A percentile compares a stretch with the other conserved stretches of the same genome.
Conservation (phyloP, 2,329 filamentous ascomycete species). For the Zymoseptoria brevis region DNA sequence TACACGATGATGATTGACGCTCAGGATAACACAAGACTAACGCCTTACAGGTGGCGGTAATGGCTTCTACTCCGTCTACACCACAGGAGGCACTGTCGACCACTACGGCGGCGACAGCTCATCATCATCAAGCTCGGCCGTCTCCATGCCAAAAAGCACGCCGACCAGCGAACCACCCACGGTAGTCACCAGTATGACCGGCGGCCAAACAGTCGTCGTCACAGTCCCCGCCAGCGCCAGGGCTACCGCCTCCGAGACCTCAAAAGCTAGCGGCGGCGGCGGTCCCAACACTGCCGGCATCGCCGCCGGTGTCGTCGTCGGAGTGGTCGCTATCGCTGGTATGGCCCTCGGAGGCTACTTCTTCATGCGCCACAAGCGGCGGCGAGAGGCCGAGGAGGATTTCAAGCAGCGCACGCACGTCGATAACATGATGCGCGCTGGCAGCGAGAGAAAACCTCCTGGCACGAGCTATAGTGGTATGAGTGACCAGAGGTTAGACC, state of each 20-base stretch:
- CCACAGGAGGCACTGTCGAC: conserved; percentile 38
- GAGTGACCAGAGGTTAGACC: conserved; percentile 81
- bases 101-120: conserved; percentile 23
- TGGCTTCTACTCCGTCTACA: conserved; percentile 44
- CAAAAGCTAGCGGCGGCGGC: conserved; percentile 28
- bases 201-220: conserved; percentile 30
- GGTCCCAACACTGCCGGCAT: conserved; percentile 69
- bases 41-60: conserved; percentile 48
- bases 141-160: conserved; percentile 10
- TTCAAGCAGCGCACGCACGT: conserved; percentile 74
- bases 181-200: conserved; percentile 26
- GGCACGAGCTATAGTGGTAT: conserved; percentile 60
- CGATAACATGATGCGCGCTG: conserved; percentile 60
- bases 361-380: conserved; percentile 66
- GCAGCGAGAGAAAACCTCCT: conserved; percentile 44
- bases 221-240: conserved; percentile 23
- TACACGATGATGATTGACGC: background rate
- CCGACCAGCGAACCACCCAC: conserved; percentile 10
- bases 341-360: conserved; percentile 64
- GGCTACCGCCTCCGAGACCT: conserved; percentile 40
- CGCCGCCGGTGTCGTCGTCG: conserved; percentile 79
- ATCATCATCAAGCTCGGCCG: conserved; percentile 10
- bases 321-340: conserved; percentile 61
- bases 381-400: conserved; percentile 74
- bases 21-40: conserved; percentile 2